Base-by-base conservation (phyloP, 495 filamentous ascomycete species). In the Xylaria sp. region DNA sequence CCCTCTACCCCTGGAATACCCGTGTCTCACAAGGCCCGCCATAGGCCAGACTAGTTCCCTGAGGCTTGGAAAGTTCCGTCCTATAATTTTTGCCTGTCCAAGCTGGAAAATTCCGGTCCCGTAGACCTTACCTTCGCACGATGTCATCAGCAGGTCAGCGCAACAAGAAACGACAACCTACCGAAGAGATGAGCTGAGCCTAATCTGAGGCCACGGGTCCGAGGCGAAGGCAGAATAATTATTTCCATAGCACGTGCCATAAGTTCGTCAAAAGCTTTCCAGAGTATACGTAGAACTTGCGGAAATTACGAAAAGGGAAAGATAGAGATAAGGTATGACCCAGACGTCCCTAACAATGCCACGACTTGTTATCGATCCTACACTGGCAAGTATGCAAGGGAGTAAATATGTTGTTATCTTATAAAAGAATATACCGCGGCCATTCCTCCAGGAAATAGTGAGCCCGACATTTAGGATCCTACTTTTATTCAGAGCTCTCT, bases 1-100 rank as follows among this genome's bases (percentile, higher is more conserved):
- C 59, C 59, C 59, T 62, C 11, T 59, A 33, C 15, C 57, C 29
- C 33, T 37, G 59, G 43, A 43, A 43, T 61, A 24, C 33, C 59
- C 59, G 37, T 29, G 59, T 62, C 37, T 62, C 59, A 62, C 59
- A 41, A 62, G 37, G n/a, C 37, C 59, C 59, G 35, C 59, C 21
- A 21, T 24, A 17, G 37, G 29, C 11, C 14, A 61, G 17, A n/a
- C 26, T 41, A 17, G 8, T 21, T 12, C 11, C 33, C 35, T 41
- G n/a, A 26, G 58, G 26, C 55, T 58, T 41, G 1, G n/a, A 19
- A 61, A 5, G 37, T 37, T 41, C 33, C 14, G 11, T 43, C 12
- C 21, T 21, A 19, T 62, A 41, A 24, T 62, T 24, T n/a, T 26
- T 40, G 14, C 21, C n/a, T 62, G 5, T 43, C 17, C 7, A 21